These are phyloP conservation scores for Solanum chmielewskii DNA, from an alignment of 257 asterid species.

Conservation along the genomic window DNA sequence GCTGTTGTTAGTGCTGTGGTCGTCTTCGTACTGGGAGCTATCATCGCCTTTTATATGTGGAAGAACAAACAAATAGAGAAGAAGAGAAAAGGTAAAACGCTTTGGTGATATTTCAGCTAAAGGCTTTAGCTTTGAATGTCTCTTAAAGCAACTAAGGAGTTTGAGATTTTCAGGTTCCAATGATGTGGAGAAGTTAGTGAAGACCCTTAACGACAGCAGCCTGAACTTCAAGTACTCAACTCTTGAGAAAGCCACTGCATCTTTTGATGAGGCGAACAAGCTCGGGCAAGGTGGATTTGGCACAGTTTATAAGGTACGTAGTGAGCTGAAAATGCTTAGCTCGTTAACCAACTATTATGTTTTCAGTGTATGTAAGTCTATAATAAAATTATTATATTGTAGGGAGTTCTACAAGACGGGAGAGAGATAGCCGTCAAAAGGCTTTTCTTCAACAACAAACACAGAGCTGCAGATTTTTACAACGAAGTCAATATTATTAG, in stretches of 20 bases:
- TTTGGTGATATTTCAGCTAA: not conserved
- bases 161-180: constrained; percentile 27
- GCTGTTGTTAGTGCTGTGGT: constrained; percentile 44
- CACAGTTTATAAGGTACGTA: constrained; percentile 66
- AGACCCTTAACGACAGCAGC: constrained; percentile 73
- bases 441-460: constrained; percentile 79
- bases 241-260: constrained; percentile 79
- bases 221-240: constrained; percentile 84
- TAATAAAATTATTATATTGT: not conserved
- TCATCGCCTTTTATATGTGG: constrained; percentile 42
- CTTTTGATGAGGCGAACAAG: constrained; percentile 72
- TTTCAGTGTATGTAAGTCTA: not conserved
- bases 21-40: constrained; percentile 33
- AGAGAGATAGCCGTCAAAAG: constrained; percentile 93
- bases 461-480: constrained; percentile 85
- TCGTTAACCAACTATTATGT: not conserved
- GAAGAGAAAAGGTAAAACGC: constrained; percentile 62
- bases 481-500: constrained; percentile 89
- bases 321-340: not conserved
- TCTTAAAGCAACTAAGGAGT: not conserved
- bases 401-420: constrained; percentile 85
- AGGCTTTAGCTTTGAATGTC: not conserved
- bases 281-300: constrained; percentile 97
- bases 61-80: constrained; percentile 39
- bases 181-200: constrained; percentile 47